A percentile compares a stretch with the other conserved stretches of the same genome.
phyloP scores from a whole-genome alignment of 2,329 filamentous ascomycete species.

The Aspergillus sclerotialis region DNA sequence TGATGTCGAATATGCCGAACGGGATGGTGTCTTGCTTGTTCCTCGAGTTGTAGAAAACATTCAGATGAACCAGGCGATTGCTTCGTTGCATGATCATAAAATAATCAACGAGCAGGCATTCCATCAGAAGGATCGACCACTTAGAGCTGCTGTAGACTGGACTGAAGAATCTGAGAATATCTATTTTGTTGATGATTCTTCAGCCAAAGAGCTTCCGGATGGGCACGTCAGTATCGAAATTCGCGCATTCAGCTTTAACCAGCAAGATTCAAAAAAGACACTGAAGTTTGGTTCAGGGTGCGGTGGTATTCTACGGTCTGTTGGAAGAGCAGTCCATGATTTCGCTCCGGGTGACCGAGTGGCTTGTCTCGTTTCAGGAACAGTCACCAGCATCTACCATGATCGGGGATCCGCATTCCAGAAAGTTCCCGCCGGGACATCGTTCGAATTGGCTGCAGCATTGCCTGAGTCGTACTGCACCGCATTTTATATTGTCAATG shows the following conservation, averaged over 20 bases:
- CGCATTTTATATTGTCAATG: slow-evolving; percentile 13
- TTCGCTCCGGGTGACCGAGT: slow-evolving; percentile 18
- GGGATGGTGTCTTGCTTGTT: slow-evolving; percentile 13
- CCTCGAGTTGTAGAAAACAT: slow-evolving; percentile 16
- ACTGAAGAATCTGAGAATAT: neutral
- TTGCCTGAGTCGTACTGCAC: slow-evolving; percentile 15
- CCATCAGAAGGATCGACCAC: slow-evolving; percentile 3
- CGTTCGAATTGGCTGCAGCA: slow-evolving; percentile 16
- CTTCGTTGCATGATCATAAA: neutral
- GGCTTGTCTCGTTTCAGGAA: slow-evolving; percentile 12
- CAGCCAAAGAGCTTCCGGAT: slow-evolving; percentile 1
- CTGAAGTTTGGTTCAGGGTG: slow-evolving; percentile 8
- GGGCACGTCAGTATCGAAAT: slow-evolving; percentile 26
- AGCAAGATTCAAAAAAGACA: slow-evolving; percentile 16
- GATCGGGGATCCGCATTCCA: slow-evolving; percentile 12
- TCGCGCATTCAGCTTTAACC: slow-evolving; percentile 24
- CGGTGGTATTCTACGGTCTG: slow-evolving; percentile 14
- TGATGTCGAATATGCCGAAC: slow-evolving; percentile 20
- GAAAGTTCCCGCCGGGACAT: slow-evolving; percentile 11
- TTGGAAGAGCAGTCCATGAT: slow-evolving; percentile 10
- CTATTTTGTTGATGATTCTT: slow-evolving; percentile 6
- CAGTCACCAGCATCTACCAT: slow-evolving; percentile 11
- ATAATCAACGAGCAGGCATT: slow-evolving; percentile 8
- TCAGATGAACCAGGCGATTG: slow-evolving; percentile 4
- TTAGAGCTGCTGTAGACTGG: slow-evolving; percentile 5